phyloP scores from a whole-genome alignment of 2,329 filamentous ascomycete genomes.

The Neocucurbitaria cava region DNA sequence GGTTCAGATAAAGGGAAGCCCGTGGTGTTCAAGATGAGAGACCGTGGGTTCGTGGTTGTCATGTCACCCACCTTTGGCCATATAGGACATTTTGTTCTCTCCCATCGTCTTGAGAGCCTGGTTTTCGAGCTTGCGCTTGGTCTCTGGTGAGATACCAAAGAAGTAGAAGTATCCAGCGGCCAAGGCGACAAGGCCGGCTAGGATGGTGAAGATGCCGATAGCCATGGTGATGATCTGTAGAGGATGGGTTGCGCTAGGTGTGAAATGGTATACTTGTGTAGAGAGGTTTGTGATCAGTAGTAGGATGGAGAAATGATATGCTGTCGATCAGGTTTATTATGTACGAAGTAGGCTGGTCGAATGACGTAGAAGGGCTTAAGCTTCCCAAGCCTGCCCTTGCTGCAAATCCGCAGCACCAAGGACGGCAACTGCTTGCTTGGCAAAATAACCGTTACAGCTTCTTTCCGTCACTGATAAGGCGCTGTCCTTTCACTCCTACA shows the following conservation, averaged over 20 bases:
- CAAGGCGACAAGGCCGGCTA: constrained; percentile 37
- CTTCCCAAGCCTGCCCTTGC: constrained; percentile 9
- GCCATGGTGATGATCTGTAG: constrained; percentile 30
- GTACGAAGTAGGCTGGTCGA: constrained; percentile 12
- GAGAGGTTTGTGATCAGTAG: background rate
- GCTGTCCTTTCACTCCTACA: background rate
- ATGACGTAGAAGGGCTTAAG: constrained; percentile 25
- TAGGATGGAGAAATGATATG: constrained; percentile 9
- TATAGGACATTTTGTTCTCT: constrained; percentile 57
- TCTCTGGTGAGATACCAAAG: constrained; percentile 56
- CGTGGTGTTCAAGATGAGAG: background rate
- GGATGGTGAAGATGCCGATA: constrained; percentile 38
- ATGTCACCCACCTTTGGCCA: constrained; percentile 45
- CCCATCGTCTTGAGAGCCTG: constrained; percentile 60
- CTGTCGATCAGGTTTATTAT: constrained; percentile 20
- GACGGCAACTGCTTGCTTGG: constrained; percentile 4
- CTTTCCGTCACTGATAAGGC: background rate
- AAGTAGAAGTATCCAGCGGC: constrained; percentile 53
- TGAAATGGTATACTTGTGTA: constrained; percentile 1
- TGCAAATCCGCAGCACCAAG: constrained; percentile 2
- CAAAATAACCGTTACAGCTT: background rate
- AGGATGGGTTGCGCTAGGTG: constrained; percentile 3
- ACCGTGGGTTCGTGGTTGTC: background rate
- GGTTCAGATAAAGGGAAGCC: background rate
- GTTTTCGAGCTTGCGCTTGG: constrained; percentile 56